These are phyloP conservation scores for Quercus dentata DNA, from an alignment of 306 rosid genomes.

Conservation along the genomic window DNA sequence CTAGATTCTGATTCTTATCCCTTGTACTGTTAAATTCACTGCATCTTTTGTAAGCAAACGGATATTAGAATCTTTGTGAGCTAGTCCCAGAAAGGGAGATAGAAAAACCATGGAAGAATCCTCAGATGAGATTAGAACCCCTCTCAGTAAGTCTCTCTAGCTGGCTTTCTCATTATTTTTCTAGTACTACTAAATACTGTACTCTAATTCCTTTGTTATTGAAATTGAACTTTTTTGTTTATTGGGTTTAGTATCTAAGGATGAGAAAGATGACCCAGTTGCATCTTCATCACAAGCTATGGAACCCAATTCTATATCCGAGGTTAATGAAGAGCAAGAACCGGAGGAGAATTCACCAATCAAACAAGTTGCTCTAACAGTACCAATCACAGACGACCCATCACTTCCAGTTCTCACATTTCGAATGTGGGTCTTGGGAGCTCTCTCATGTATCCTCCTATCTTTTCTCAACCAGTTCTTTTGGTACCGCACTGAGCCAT, in stretches of 20 bases:
- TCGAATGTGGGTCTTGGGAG: slow-evolving; percentile 88
- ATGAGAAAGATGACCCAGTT: background rate
- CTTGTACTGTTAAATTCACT: background rate
- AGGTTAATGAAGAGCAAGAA: background rate
- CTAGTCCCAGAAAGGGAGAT: background rate
- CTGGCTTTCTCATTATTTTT: background rate
- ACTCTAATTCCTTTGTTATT: background rate
- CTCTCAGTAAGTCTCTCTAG: slow-evolving; percentile 12
- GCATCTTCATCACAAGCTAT: background rate
- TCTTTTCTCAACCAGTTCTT: slow-evolving; percentile 93
- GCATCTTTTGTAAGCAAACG: background rate
- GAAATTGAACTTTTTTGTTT: background rate
- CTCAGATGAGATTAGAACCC: slow-evolving; percentile 22
- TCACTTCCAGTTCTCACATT: slow-evolving; percentile 73
- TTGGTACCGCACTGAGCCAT: slow-evolving; percentile 87
- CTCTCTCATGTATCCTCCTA: slow-evolving; percentile 57
- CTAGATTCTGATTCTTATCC: background rate
- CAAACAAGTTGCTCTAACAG: slow-evolving; percentile 83
- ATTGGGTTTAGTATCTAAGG: slow-evolving; percentile 7
- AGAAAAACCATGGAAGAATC: slow-evolving; percentile 20
- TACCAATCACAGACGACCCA: slow-evolving; percentile 64
- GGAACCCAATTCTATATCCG: background rate
- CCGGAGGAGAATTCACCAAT: slow-evolving; percentile 62
- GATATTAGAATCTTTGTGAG: background rate
- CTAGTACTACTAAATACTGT: no score